Evolutionary conservation across 2,329 filamentous ascomycete species (phyloP).

Genomic region (Calonectria montana): DNA sequence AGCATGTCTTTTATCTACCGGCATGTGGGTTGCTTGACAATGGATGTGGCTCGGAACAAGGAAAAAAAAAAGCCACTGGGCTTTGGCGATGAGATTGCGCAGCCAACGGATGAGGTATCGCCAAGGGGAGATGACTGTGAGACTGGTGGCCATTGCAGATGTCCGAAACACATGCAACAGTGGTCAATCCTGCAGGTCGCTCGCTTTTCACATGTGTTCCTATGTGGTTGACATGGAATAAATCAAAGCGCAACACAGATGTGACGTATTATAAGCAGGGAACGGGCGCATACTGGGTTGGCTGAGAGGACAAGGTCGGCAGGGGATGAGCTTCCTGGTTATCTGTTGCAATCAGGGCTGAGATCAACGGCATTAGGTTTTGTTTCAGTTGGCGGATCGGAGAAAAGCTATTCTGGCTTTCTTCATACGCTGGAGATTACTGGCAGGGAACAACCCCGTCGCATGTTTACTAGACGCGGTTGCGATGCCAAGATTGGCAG

Average conservation of each 20-base stretch:
- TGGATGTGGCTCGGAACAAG: not conserved
- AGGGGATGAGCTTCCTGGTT: not conserved
- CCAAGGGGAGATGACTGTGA: not conserved
- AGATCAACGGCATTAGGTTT: not conserved
- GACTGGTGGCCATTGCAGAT: slow-evolving; percentile 6
- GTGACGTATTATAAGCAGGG: not conserved
- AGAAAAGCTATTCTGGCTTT: slow-evolving; percentile 1
- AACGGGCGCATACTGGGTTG: not conserved
- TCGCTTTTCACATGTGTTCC: not conserved
- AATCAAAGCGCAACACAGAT: not conserved
- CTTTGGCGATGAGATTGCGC: not conserved
- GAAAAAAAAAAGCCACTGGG: not conserved
- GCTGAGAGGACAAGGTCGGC: not conserved
- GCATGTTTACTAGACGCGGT: slow-evolving; percentile 10
- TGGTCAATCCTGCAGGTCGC: not conserved
- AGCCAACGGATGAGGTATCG: not conserved
- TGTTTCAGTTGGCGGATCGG: slow-evolving; percentile 1
- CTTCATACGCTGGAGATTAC: not conserved
- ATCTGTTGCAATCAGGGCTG: not conserved
- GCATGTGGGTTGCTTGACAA: not conserved
- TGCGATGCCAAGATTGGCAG: slow-evolving; percentile 16
- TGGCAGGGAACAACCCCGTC: slow-evolving; percentile 13
- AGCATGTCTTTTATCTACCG: not conserved
- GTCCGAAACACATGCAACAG: not conserved
- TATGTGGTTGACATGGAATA: not conserved